Evolutionary conservation across 2,329 filamentous ascomycete genomes (phyloP), one percentile per base, ranked within the genome.

Genomic region (Orbilia brochopaga): DNA sequence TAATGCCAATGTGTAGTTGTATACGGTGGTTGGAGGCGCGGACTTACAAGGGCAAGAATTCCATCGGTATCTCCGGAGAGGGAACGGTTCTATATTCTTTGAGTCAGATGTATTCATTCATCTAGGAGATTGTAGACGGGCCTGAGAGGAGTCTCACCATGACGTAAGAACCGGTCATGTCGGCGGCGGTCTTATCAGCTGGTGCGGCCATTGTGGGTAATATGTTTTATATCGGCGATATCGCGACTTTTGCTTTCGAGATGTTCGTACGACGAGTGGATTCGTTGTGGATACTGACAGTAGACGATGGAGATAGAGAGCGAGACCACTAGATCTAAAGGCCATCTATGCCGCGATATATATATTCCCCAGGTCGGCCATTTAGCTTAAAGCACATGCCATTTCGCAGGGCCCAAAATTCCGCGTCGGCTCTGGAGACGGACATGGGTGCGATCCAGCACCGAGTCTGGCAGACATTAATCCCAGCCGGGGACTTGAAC

Each of bases 11-110:
- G 46, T 19, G 19, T 27, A 42, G 35, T 23, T 37, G 42, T 57
- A 24, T 40, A 37, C 40, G 51, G 44, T 57, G 56, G 65, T 51
- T 40, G 58, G 48, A 24, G 15, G 19, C 42, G 57, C 42, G 52
- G 7, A 69, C 76, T 63, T 79, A 83, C 81, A 75, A 93, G 84
- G 55, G 83, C 78, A 67, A 96, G 87, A 73, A 89, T 85, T 0
- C 86, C 82, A 70, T 92, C 89, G 53, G 87, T 81, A 74, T 83
- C 81, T 79, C 89, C 87, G 69, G 90, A 92, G 75, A 92, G 82
- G 73, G 82, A 80, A 79, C 90, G 89, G 84, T 94, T 92, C 90
- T 93, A 48, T 57, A 52, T 48, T 21, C 7, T 32, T 44, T 55
- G 27, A 60, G 27, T 58, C n/a, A n/a, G n/a, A n/a, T n/a, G n/a